Evolutionary conservation across 495 filamentous ascomycete species (phyloP).

Genomic region (Geopyxis carbonaria): DNA sequence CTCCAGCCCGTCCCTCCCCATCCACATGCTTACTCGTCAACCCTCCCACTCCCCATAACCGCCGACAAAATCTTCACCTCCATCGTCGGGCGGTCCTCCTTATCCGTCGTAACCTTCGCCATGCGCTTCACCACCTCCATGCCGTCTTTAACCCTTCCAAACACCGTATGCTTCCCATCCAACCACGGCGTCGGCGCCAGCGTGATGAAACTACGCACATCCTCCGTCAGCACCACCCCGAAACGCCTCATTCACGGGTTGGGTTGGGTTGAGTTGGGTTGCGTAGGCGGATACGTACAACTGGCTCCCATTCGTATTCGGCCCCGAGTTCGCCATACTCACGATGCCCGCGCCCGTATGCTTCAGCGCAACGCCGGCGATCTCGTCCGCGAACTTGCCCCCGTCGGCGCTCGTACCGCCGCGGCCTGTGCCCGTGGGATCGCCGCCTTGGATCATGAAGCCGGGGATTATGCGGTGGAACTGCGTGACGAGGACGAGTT

Average conservation of each 20-base stretch:
- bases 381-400: conserved; percentile 91
- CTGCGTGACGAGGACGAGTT: conserved; percentile 1
- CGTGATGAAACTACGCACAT: conserved; percentile 56
- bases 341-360: conserved; percentile 89
- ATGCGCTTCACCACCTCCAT: conserved; percentile 72
- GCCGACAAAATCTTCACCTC: conserved; percentile 69
- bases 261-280: neutral
- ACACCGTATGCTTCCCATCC: conserved; percentile 95
- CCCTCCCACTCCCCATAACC: conserved; percentile 18
- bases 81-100: conserved; percentile 62
- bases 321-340: conserved; percentile 91
- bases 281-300: conserved; percentile 30
- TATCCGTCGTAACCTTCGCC: conserved; percentile 74
- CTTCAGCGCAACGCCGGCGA: conserved; percentile 47
- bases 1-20: no score
- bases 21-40: no score
- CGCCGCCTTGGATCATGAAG: conserved; percentile 95
- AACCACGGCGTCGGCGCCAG: conserved; percentile 92
- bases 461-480: conserved; percentile 92
- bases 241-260: neutral
- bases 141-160: conserved; percentile 76
- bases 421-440: conserved; percentile 88
- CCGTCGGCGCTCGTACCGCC: conserved; percentile 85
- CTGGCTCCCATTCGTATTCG: conserved; percentile 80
- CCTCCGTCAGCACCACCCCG: conserved; percentile 6